Conservation (phyloP, 768 basidiomycete genomes). For the Lactifluus hygrophoroides region DNA sequence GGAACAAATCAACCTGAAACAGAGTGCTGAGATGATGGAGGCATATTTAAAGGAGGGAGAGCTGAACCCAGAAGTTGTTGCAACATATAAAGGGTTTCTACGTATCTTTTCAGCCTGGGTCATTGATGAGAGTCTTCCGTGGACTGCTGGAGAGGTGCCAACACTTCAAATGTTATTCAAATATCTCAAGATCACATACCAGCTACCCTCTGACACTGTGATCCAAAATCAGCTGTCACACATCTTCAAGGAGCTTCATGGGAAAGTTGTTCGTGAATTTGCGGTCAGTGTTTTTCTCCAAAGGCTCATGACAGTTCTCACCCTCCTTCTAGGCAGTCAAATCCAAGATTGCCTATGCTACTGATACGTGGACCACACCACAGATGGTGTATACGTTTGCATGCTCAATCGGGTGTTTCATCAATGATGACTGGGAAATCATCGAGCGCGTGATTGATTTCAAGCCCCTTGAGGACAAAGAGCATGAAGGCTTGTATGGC, state of each 20-base stretch:
- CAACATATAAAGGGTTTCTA: not conserved
- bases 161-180: not conserved
- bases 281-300: too few relatives aligned
- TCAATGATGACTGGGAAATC: slow-evolving; percentile 22
- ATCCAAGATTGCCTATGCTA: too few relatives aligned
- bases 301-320: too few relatives aligned
- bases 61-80: not conserved
- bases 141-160: not conserved
- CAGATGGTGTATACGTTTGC: slow-evolving; percentile 23
- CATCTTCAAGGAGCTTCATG: not conserved
- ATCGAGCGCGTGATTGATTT: slow-evolving; percentile 20
- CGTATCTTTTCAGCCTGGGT: not conserved
- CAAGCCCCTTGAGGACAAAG: slow-evolving; percentile 15
- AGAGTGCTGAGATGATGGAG: not conserved
- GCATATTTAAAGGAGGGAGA: not conserved
- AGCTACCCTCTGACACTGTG: not conserved
- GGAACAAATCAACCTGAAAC: not conserved
- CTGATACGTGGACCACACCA: slow-evolving; percentile 19
- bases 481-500: slow-evolving; percentile 26
- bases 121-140: not conserved
- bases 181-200: not conserved
- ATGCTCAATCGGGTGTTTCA: slow-evolving; percentile 16
- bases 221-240: not conserved
- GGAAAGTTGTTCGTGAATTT: not conserved
- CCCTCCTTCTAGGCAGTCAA: too few relatives aligned